Evolutionary conservation across 805 yeast species (phyloP), one percentile per base, ranked within the genome.

Genomic region (Zygosaccharomyces siamensis): DNA sequence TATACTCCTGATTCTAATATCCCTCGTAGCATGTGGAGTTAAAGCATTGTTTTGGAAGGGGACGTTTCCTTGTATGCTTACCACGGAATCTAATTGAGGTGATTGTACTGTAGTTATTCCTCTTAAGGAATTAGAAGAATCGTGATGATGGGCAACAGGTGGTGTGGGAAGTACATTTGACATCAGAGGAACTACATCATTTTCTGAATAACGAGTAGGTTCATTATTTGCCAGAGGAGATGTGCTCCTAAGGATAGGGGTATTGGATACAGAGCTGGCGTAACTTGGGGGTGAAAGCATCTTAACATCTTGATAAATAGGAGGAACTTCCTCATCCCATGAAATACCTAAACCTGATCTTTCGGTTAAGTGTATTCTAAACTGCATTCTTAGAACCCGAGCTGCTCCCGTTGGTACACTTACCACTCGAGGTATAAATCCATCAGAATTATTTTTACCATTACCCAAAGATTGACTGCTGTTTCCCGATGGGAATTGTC

Each of bases 321-420:
- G 99, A 2, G 99, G 99, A 14, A 95, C 98, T 67, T 93, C 99
- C 63, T 92, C 97, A 67, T 92, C 97, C 98, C 99, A 93, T 0
- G 97, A 86, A 27, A 93, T 88, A 4, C 99, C 99, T 37, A 93
- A 74, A 0, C 99, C 99, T 0, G 96, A 84, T 51, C 98, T 75
- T 63, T 90, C 98, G 2, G 96, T 86, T 20, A 93, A 69, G 2
- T 74, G 72, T n/a, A 92, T 60, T 55, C 85, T 84, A 70, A 93
- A 92, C 66, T 90, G 97, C 97, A 93, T 93, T 55, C 98, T 72
- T 51, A 93, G 72, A 1, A 93, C 95, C 43, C 99, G 73, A 0
- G 99, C 99, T 3, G 95, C 87, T 12, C 99, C 99, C 0, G 98
- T 93, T 2, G 95, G 90, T 0, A 85, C 79, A 41, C 90, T 89